Conservation (phyloP, 2,329 filamentous ascomycete genomes). For the Aspergillus pseudoglaucus region DNA sequence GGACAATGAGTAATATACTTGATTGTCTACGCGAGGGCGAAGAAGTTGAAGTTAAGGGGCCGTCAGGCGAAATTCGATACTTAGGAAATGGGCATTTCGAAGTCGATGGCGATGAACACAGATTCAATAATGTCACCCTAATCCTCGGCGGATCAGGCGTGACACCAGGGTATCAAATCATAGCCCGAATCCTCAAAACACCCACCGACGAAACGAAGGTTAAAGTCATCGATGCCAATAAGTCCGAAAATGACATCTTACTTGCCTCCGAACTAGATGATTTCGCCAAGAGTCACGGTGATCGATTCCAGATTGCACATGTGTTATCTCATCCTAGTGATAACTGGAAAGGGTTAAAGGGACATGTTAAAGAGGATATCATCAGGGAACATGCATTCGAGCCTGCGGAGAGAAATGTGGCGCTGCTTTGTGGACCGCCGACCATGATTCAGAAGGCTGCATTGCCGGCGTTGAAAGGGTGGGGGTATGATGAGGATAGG, state of each 20-base stretch:
- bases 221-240: slow-evolving; percentile 13
- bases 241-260: slow-evolving; percentile 8
- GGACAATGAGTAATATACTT: slow-evolving; percentile 50
- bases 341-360: slow-evolving; percentile 7
- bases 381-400: slow-evolving; percentile 7
- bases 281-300: slow-evolving; percentile 2
- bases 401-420: slow-evolving; percentile 37
- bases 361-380: slow-evolving; percentile 6
- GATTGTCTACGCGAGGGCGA: slow-evolving; percentile 45
- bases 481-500: slow-evolving; percentile 42
- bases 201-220: slow-evolving; percentile 35
- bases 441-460: slow-evolving; percentile 47
- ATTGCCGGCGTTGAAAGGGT: slow-evolving; percentile 42
- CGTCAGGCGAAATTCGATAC: slow-evolving; percentile 48
- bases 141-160: slow-evolving; percentile 48
- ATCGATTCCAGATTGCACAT: slow-evolving; percentile 8
- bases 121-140: slow-evolving; percentile 42
- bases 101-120: slow-evolving; percentile 37
- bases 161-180: slow-evolving; percentile 47
- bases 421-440: slow-evolving; percentile 47
- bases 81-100: slow-evolving; percentile 41
- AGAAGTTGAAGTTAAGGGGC: slow-evolving; percentile 45
- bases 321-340: slow-evolving; percentile 7
- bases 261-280: slow-evolving; percentile 6
- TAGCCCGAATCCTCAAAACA: slow-evolving; percentile 40